Base-by-base conservation (phyloP, 305 asterid genomes). In the Fraxinus angustifolia region DNA sequence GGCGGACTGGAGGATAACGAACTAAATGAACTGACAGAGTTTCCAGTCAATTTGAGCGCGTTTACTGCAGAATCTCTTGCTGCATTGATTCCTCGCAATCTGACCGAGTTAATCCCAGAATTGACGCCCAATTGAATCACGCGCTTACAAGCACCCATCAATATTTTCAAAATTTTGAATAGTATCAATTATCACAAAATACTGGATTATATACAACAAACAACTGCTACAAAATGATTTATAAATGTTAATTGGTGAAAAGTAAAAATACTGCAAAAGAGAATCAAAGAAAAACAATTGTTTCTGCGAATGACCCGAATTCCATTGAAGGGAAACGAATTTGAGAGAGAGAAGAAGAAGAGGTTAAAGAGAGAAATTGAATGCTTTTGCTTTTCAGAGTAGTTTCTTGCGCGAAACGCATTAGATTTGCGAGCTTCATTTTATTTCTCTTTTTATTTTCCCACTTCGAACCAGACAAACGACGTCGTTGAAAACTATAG, bases 121-220 rank as follows among this genome's bases (percentile, higher is more conserved):
- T 79, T 71, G 77, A 71, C 62, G 12, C 85, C 87, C 11, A 83
- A 77, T 26, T 73, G 87, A 88, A 85, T 40, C 68, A 56, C 11
- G 65, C 88, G 90, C 84, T 85, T 85, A 34, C 83, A 58, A 73
- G 81, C 84, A 67, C 76, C 87, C 84, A 82, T 83, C 50, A 17
- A 72, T 38, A 48, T 33, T 31, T 58, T 58, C 81, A 76, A 82
- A 45, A 8, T 45, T 14, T 12, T 80, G 28, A 30, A 30, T 1
- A 67, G 17, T 26, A 67, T 26, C 16, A 30, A 67, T 21, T 14
- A 67, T 28, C 38, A 28, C 38, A 30, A 67, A 67, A 67, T 28
- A 30, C 74, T 67, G 74, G 38, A 77, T 31, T 56, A 5, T 77
- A 77, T 4, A 58, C 36, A 14, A 48, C 33, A 16, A 75, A 75